phyloP scores from a whole-genome alignment of 2,329 filamentous ascomycete genomes.

The Triangularia verruculosa region DNA sequence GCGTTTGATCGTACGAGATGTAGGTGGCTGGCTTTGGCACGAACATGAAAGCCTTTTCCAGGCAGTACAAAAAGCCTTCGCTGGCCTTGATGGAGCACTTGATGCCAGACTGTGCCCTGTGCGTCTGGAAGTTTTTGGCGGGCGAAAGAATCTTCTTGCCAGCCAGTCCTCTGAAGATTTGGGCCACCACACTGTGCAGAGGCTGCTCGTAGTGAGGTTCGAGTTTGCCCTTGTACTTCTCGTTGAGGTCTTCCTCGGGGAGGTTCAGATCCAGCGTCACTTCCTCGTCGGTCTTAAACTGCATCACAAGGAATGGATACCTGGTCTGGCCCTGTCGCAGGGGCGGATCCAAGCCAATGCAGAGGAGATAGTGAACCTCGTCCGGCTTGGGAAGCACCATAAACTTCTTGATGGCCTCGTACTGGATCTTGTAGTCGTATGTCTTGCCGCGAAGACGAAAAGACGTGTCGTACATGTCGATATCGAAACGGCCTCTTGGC shows the following conservation, averaged over 20 bases:
- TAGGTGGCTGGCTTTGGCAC: slow-evolving; percentile 98
- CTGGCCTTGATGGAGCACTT: slow-evolving; percentile 99
- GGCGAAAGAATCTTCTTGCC: slow-evolving; percentile 94
- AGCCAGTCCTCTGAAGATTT: slow-evolving; percentile 90
- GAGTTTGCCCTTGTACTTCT: slow-evolving; percentile 85
- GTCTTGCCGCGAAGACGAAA: slow-evolving; percentile 98
- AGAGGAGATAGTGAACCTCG: slow-evolving; percentile 91
- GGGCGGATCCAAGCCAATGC: slow-evolving; percentile 89
- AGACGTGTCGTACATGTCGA: slow-evolving; percentile 98
- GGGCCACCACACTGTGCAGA: slow-evolving; percentile 87
- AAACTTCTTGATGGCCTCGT: slow-evolving; percentile 96
- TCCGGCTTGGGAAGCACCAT: slow-evolving; percentile 99
- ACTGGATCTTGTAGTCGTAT: slow-evolving; percentile 99
- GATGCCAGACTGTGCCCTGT: slow-evolving; percentile 90
- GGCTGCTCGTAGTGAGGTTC: slow-evolving; percentile 89
- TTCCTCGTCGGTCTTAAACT: slow-evolving; percentile 97
- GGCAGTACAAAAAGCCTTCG: slow-evolving; percentile 92
- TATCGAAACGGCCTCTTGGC: slow-evolving; percentile 97
- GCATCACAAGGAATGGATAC: slow-evolving; percentile 98
- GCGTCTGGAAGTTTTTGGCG: slow-evolving; percentile 90
- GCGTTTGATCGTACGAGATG: slow-evolving; percentile 90
- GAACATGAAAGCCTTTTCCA: slow-evolving; percentile 99
- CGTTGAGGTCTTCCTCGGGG: slow-evolving; percentile 80
- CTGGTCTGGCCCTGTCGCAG: slow-evolving; percentile 95
- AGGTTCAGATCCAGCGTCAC: slow-evolving; percentile 96